phyloP scores from a whole-genome alignment of 1,284 basidiomycete species.

The Pseudozyma tsukubaensis region DNA sequence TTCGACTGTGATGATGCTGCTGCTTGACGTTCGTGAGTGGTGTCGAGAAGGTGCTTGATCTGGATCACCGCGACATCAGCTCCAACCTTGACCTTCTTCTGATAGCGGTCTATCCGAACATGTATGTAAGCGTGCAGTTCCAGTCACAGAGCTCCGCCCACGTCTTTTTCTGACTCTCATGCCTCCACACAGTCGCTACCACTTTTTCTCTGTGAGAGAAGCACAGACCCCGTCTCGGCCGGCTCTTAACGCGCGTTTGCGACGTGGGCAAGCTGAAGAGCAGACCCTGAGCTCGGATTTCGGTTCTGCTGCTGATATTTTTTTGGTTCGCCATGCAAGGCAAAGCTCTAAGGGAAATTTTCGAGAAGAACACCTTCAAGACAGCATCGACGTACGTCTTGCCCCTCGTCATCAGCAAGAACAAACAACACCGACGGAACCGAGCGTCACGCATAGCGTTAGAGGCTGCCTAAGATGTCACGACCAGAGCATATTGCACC shows the following conservation, averaged over 20 bases:
- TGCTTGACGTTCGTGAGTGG: no score
- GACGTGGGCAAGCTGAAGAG: neutral
- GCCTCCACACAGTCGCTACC: conserved; percentile 24
- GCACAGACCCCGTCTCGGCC: neutral
- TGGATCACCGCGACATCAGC: no score
- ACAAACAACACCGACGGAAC: neutral
- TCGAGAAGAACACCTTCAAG: conserved; percentile 32
- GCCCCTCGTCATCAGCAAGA: no score
- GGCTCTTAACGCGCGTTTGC: neutral
- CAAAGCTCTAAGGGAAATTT: conserved; percentile 17
- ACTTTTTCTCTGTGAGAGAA: neutral
- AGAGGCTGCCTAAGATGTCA: conserved; percentile 76
- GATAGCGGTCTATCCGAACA: neutral
- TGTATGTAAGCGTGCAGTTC: conserved; percentile 42
- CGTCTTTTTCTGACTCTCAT: conserved; percentile 19
- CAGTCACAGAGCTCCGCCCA: neutral
- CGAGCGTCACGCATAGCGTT: no score
- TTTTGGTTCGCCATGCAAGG: neutral
- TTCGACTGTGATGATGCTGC: no score
- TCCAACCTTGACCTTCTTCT: neutral
- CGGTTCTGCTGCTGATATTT: neutral
- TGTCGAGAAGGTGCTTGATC: no score
- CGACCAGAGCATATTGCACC: conserved; percentile 94
- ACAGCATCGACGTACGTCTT: neutral
- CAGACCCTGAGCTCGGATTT: conserved; percentile 30